A percentile compares a stretch with the other conserved stretches of the same genome.
Conservation (phyloP, 345 rosid genomes). For the Bretschneidera sinensis region DNA sequence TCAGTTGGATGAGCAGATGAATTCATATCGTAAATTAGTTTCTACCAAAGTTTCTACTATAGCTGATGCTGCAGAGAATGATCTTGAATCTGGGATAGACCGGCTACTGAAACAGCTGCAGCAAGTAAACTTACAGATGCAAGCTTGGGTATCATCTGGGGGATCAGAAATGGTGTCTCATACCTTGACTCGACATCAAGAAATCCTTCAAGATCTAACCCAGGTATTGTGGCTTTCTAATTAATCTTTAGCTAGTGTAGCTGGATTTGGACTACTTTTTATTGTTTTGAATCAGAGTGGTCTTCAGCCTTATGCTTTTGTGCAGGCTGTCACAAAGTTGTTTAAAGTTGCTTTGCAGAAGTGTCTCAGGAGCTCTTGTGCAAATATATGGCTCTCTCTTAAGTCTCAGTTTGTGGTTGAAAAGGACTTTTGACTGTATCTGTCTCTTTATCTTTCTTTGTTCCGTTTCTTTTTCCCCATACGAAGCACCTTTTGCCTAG, state of each 20-base stretch:
- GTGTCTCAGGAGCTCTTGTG: too few relatives aligned
- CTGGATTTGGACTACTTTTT: background rate
- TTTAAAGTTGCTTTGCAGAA: too few relatives aligned
- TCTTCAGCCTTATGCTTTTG: too few relatives aligned
- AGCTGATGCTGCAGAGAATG: conserved; percentile 59
- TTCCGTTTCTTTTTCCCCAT: too few relatives aligned
- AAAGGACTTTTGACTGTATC: too few relatives aligned
- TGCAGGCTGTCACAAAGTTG: too few relatives aligned
- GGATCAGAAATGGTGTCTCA: conserved; percentile 99
- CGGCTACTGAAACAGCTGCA: conserved; percentile 65
- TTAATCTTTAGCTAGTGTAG: background rate
- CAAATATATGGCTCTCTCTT: too few relatives aligned
- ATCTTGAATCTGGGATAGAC: conserved; percentile 78
- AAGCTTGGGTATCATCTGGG: conserved; percentile 95
- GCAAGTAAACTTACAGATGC: conserved; percentile 85
- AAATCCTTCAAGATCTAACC: conserved; percentile 87
- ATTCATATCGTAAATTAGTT: conserved; percentile 74
- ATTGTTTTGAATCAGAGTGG: too few relatives aligned
- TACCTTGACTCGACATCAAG: conserved; percentile 94
- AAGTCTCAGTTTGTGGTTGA: too few relatives aligned
- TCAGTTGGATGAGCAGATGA: conserved; percentile 97
- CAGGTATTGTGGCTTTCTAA: conserved; percentile 46
- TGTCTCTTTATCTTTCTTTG: too few relatives aligned
- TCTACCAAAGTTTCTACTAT: conserved; percentile 60
- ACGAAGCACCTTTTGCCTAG: too few relatives aligned